Percentiles rank a stretch among this genome's conserved stretches.
Evolutionary conservation across 2,329 filamentous ascomycete genomes (phyloP).

Genomic region (Alternaria sp.): DNA sequence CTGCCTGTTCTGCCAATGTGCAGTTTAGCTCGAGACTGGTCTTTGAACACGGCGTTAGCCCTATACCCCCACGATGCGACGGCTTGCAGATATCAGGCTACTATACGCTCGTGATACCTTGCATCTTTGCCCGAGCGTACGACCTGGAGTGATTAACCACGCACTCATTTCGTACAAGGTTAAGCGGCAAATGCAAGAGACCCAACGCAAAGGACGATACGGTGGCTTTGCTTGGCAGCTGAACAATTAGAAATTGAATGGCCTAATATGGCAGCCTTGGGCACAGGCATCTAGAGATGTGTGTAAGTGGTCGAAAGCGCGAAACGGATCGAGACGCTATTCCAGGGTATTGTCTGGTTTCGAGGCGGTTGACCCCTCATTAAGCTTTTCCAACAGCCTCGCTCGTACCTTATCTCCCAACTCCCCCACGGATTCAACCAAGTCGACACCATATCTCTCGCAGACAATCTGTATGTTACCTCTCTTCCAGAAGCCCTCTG

Average conservation of each 20-base stretch:
- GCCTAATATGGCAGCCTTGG: neutral
- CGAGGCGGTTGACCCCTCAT: neutral
- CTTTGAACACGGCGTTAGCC: neutral
- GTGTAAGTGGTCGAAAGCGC: neutral
- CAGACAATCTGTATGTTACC: constrained; percentile 69
- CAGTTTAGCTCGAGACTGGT: neutral
- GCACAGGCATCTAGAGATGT: neutral
- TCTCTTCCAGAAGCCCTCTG: constrained; percentile 63
- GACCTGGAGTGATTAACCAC: neutral
- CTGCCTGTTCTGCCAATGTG: neutral
- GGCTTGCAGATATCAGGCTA: neutral
- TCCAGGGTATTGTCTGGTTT: neutral
- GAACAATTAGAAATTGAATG: constrained; percentile 1
- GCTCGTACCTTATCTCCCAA: constrained; percentile 47
- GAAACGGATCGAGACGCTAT: neutral
- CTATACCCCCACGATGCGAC: neutral
- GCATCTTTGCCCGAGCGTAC: neutral
- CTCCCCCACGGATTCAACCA: constrained; percentile 55
- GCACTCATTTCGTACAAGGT: neutral
- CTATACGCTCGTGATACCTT: neutral
- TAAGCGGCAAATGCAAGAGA: neutral
- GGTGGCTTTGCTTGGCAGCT: constrained; percentile 16
- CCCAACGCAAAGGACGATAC: neutral
- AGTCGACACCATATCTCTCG: constrained; percentile 54
- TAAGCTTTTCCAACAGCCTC: constrained; percentile 24